phyloP scores from a whole-genome alignment of 2,329 filamentous ascomycete genomes.

The Endoconidiophora laricicola region DNA sequence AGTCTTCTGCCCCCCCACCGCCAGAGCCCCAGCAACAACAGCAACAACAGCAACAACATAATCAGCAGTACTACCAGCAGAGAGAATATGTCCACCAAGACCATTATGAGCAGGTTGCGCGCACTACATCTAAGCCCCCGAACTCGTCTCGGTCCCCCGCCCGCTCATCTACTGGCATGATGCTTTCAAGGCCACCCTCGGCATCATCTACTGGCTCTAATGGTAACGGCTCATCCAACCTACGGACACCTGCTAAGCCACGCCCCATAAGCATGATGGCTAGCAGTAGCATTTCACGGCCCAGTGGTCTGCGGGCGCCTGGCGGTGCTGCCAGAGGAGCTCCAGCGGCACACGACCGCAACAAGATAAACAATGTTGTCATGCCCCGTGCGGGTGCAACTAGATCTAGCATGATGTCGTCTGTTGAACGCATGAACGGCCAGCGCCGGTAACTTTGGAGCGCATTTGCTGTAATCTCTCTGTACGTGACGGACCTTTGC shows the following conservation, averaged over 20 bases:
- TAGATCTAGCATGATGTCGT: constrained; percentile 62
- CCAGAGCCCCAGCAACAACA: constrained; percentile 1
- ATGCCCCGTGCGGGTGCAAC: constrained; percentile 31
- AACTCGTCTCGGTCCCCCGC: constrained; percentile 15
- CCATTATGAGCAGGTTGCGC: constrained; percentile 15
- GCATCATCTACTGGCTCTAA: constrained; percentile 11
- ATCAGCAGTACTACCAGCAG: constrained; percentile 9
- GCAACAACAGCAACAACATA: constrained; percentile 5
- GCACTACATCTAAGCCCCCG: constrained; percentile 14
- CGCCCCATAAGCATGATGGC: constrained; percentile 27
- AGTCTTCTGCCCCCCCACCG: constrained; percentile 24
- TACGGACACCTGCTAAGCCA: constrained; percentile 21
- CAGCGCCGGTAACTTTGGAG: constrained; percentile 28
- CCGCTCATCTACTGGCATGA: constrained; percentile 11
- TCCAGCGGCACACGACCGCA: constrained; percentile 25
- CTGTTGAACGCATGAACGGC: constrained; percentile 75
- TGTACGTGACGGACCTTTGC: not conserved
- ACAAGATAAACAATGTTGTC: constrained; percentile 28
- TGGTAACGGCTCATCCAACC: constrained; percentile 7
- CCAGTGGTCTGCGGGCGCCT: constrained; percentile 45
- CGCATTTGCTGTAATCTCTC: not conserved
- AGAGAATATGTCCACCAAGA: constrained; percentile 13
- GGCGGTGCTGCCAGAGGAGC: constrained; percentile 23
- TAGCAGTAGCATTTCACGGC: constrained; percentile 36
- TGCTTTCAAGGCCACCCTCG: constrained; percentile 7